Evolutionary conservation across 345 rosid genomes (phyloP).

Genomic region (Hibiscus trionum): DNA sequence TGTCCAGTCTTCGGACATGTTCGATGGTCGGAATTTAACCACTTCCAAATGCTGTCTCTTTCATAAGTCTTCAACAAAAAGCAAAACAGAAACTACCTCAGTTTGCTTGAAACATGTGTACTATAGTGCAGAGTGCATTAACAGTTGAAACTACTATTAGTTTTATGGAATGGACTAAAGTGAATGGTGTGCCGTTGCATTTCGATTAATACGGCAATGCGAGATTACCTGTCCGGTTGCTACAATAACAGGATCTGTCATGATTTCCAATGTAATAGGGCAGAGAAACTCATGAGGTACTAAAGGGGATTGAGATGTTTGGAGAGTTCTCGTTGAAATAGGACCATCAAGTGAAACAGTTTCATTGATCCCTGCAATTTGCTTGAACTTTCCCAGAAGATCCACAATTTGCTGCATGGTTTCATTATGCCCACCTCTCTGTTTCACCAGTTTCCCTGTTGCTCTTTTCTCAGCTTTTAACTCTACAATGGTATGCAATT

Average conservation of each 20-base stretch:
- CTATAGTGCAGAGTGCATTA: not conserved
- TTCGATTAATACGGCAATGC: not conserved
- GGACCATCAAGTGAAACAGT: slow-evolving; percentile 27
- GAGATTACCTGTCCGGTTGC: slow-evolving; percentile 60
- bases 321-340: slow-evolving; percentile 22
- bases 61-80: slow-evolving; percentile 41
- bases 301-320: slow-evolving; percentile 28
- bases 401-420: slow-evolving; percentile 29
- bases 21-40: slow-evolving; percentile 46
- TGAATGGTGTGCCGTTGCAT: no score
- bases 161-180: no score
- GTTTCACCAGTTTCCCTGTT: slow-evolving; percentile 29
- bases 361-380: slow-evolving; percentile 36
- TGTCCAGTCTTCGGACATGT: slow-evolving; percentile 67
- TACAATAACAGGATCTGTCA: slow-evolving; percentile 59
- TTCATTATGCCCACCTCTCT: slow-evolving; percentile 31
- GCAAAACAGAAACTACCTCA: not conserved
- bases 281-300: slow-evolving; percentile 55
- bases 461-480: slow-evolving; percentile 41
- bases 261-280: slow-evolving; percentile 50
- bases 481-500: slow-evolving; percentile 42
- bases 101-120: slow-evolving; percentile 1
- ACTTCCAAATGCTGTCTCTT: slow-evolving; percentile 45
- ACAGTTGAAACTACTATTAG: not conserved
- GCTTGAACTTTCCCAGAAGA: slow-evolving; percentile 44